These are phyloP conservation scores for Claviceps cyperi DNA, from an alignment of 2,329 filamentous ascomycete genomes.

Conservation along the genomic window DNA sequence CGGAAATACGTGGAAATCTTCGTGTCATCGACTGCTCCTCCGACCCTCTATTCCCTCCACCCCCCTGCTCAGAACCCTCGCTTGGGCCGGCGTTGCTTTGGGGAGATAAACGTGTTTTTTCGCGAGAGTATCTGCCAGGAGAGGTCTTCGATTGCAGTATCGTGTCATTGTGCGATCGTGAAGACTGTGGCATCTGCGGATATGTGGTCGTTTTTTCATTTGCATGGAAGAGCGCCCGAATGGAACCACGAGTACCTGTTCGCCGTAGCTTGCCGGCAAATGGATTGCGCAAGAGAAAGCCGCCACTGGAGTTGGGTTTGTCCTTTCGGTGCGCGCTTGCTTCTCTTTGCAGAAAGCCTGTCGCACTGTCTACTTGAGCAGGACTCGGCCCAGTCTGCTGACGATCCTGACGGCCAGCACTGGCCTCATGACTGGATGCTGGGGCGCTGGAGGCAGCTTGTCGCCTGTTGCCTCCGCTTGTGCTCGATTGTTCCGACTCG, in stretches of 20 bases:
- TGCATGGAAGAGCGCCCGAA: conserved; percentile 11
- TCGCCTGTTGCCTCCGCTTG: not conserved
- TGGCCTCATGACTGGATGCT: conserved; percentile 11
- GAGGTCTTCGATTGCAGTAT: not conserved
- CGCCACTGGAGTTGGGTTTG: conserved; percentile 31
- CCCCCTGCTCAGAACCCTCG: not conserved
- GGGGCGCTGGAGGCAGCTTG: conserved; percentile 7
- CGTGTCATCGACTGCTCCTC: not conserved
- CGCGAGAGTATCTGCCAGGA: not conserved
- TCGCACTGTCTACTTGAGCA: not conserved
- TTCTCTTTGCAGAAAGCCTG: conserved; percentile 7
- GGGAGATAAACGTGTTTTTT: not conserved
- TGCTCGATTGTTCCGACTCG: conserved; percentile 31
- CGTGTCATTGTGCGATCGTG: not conserved
- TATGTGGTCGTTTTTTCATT: conserved; percentile 9
- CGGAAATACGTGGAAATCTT: not conserved
- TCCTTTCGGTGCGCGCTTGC: conserved; percentile 19
- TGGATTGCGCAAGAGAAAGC: conserved; percentile 35
- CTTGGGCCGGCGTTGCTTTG: not conserved
- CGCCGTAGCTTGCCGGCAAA: conserved; percentile 20
- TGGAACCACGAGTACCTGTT: conserved; percentile 16
- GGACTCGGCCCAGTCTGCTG: conserved; percentile 5
- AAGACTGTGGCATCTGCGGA: not conserved
- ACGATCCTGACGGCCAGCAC: conserved; percentile 5
- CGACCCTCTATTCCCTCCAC: not conserved